Evolutionary conservation across 2,329 filamentous ascomycete species (phyloP), one percentile per base, ranked within the genome.

Genomic region (Colletotrichum higginsianum): DNA sequence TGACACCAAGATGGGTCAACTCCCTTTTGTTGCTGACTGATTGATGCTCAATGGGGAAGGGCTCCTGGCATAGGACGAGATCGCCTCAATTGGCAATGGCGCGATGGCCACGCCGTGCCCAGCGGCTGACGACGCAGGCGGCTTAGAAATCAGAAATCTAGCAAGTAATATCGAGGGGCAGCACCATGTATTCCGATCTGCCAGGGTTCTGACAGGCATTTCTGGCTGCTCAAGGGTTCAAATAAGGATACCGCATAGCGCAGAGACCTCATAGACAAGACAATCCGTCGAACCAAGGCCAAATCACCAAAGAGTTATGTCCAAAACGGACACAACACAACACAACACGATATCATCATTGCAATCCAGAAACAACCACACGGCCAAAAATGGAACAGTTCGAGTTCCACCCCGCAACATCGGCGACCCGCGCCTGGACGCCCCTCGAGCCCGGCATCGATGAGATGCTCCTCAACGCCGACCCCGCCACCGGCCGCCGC

Each of bases 401-500:
- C 65, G 77, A 77, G 64, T 77, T 78, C 60, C 78, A 78, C 61
- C 56, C 74, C 67, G 74, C 77, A 23, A 68, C 35, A 7, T 40
- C 35, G 21, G 16, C 72, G 52, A 56, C 66, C 53, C 76, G 75
- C 58, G 38, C 56, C 38, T 79, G 78, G 77, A 58, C 61, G 9
- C 52, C 77, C 15, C 74, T 82, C 42, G 78, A 78, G 6, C 75
- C 79, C 26, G 79, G 79, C 42, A 79, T 83, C 61, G 79, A 80
- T 71, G 80, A 83, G 66, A 75, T 83, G 69, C 50, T 79, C 2
- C 75, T 83, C 47, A 83, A 83, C 71, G 76, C 81, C 18, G 75
- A 80, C 44, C 65, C 69, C 3, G 46, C 21, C 35, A 76, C 75
- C 47, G 77, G 77, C n/a, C 75, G 78, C 46, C 76, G 73, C 66